These are phyloP conservation scores for Tolypocladium pustulatum DNA, from an alignment of 2,329 filamentous ascomycete genomes.

Conservation along the genomic window DNA sequence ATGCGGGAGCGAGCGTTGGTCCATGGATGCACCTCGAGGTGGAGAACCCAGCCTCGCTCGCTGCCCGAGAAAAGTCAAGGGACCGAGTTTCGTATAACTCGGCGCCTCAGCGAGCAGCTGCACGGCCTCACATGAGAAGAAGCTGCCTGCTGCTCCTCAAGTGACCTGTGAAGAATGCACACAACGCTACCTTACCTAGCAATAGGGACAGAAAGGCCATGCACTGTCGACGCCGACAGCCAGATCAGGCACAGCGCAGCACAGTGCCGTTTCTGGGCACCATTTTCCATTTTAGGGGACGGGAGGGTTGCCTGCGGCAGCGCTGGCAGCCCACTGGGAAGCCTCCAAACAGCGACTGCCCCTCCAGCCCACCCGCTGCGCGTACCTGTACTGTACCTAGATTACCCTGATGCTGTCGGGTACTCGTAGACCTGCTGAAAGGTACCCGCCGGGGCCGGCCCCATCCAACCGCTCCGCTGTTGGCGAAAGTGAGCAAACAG, in stretches of 20 bases:
- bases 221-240: no score
- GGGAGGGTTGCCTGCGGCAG: not conserved
- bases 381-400: not conserved
- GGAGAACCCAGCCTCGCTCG: not conserved
- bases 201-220: no score
- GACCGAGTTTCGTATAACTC: not conserved
- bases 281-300: not conserved
- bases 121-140: not conserved
- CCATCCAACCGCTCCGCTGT: not conserved
- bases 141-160: not conserved
- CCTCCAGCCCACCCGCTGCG: not conserved
- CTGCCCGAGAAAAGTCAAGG: not conserved
- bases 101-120: not conserved
- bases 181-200: no score
- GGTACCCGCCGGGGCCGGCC: not conserved
- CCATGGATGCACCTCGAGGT: not conserved
- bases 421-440: not conserved
- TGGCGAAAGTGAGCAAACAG: not conserved
- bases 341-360: no score
- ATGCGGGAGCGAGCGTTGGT: not conserved
- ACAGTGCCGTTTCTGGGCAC: not conserved
- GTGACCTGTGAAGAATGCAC: not conserved
- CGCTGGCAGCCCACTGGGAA: not conserved
- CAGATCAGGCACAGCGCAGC: not conserved
- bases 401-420: not conserved